A percentile compares a stretch with the other conserved stretches of the same genome.
phyloP scores from a whole-genome alignment of 2,329 filamentous ascomycete genomes.

The Pyrenochaeta sp. region DNA sequence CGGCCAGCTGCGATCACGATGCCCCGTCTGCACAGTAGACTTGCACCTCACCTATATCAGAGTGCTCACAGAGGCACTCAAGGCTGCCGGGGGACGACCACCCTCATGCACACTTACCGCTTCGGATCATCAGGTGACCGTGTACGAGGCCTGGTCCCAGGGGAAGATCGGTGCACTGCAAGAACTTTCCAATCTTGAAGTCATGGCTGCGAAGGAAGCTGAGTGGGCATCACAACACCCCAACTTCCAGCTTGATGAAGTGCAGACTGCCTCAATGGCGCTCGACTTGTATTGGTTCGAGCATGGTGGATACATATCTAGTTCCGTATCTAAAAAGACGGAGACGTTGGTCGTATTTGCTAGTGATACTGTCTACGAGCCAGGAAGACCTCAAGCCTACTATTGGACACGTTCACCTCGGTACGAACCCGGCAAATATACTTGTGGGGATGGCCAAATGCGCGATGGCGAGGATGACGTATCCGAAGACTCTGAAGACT shows the following conservation, averaged over 20 bases:
- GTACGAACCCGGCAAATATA: constrained; percentile 40
- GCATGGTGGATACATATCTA: constrained; percentile 8
- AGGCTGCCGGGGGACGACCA: constrained; percentile 28
- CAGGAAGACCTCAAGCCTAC: constrained; percentile 30
- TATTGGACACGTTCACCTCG: constrained; percentile 35
- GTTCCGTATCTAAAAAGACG: constrained; percentile 12
- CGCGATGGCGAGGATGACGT: constrained; percentile 15
- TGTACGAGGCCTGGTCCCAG: constrained; percentile 31
- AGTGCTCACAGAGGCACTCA: constrained; percentile 28
- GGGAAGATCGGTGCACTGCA: constrained; percentile 31
- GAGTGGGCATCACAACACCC: constrained; percentile 25
- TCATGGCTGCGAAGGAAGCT: constrained; percentile 25
- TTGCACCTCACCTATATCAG: constrained; percentile 35
- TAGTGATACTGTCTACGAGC: constrained; percentile 28
- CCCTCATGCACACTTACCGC: constrained; percentile 25
- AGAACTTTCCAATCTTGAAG: constrained; percentile 29
- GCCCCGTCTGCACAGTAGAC: constrained; percentile 37
- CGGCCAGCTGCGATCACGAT: constrained; percentile 21
- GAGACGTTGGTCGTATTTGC: constrained; percentile 25
- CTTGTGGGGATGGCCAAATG: constrained; percentile 5
- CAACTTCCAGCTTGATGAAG: constrained; percentile 10
- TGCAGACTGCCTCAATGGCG: constrained; percentile 34
- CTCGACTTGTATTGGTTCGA: constrained; percentile 36
- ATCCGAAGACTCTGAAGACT: constrained; percentile 31
- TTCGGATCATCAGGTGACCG: constrained; percentile 29